Conservation (phyloP, 148 eudicot genomes). For the Beta vulgaris region DNA sequence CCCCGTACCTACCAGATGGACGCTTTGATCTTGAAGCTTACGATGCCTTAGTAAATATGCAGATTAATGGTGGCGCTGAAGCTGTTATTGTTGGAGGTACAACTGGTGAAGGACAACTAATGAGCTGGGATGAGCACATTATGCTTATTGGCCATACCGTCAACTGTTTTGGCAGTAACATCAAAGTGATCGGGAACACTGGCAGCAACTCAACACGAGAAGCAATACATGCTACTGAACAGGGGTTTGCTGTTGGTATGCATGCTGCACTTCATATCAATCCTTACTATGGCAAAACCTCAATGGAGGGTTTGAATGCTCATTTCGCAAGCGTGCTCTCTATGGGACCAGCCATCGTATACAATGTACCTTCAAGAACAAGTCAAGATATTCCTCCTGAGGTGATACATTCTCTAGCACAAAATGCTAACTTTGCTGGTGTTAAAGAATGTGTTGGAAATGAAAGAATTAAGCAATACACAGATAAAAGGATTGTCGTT, state of each 20-base stretch:
- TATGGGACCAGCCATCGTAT: conserved; percentile 84
- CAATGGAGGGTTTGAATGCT: conserved; percentile 66
- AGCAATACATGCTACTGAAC: conserved; percentile 89
- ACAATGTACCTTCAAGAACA: conserved; percentile 82
- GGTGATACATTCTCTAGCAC: conserved; percentile 46
- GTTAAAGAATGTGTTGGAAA: conserved; percentile 80
- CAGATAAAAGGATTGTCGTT: conserved; percentile 49
- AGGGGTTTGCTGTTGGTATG: conserved; percentile 93
- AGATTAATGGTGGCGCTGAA: conserved; percentile 70
- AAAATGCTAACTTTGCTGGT: conserved; percentile 61
- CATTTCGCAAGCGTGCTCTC: conserved; percentile 70
- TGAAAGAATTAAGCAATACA: conserved; percentile 59
- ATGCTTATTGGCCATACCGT: conserved; percentile 93
- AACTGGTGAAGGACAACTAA: conserved; percentile 86
- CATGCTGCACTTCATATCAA: conserved; percentile 95
- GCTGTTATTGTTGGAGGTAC: conserved; percentile 90
- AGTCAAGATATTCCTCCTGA: conserved; percentile 78
- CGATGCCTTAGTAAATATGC: conserved; percentile 75
- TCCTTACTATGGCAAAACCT: conserved; percentile 89
- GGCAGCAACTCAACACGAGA: conserved; percentile 94
- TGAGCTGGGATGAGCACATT: conserved; percentile 96
- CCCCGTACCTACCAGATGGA: conserved; percentile 90
- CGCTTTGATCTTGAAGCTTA: conserved; percentile 92
- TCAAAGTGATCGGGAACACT: conserved; percentile 86
- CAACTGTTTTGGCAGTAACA: conserved; percentile 72